phyloP scores from a whole-genome alignment of 352 stramenopile genomes.

The Phytophthora podocarpi region DNA sequence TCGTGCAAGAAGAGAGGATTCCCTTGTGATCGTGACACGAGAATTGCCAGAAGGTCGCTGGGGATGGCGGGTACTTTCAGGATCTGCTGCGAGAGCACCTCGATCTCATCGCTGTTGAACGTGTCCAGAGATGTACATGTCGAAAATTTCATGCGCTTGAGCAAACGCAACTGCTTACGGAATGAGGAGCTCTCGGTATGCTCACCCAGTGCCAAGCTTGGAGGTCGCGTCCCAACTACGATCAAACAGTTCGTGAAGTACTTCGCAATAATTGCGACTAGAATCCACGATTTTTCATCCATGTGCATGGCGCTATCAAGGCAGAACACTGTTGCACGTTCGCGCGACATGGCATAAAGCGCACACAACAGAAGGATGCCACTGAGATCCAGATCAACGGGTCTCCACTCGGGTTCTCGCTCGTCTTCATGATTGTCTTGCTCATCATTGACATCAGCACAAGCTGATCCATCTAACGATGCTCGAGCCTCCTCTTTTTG shows the following conservation, averaged over 20 bases:
- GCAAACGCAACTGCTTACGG: conserved; percentile 70
- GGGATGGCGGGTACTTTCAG: conserved; percentile 67
- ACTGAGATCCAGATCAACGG: conserved; percentile 67
- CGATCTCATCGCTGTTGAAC: conserved; percentile 58
- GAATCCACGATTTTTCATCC: conserved; percentile 85
- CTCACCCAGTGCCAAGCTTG: conserved; percentile 65
- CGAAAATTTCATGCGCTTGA: conserved; percentile 70
- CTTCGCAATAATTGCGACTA: conserved; percentile 82
- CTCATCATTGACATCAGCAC: conserved; percentile 5
- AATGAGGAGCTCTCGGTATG: conserved; percentile 81
- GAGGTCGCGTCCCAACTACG: conserved; percentile 71
- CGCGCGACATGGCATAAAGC: conserved; percentile 77
- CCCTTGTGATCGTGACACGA: conserved; percentile 78
- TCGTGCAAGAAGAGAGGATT: conserved; percentile 87
- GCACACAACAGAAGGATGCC: conserved; percentile 81
- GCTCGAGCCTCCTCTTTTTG: conserved; percentile 34
- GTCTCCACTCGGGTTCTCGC: conserved; percentile 62
- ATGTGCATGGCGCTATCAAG: conserved; percentile 90
- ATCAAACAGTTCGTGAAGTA: conserved; percentile 89
- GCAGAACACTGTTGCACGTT: conserved; percentile 72
- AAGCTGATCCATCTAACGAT: conserved; percentile 11
- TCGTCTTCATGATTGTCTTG: conserved; percentile 32
- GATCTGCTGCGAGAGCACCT: conserved; percentile 67
- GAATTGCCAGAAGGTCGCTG: conserved; percentile 59
- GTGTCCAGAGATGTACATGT: conserved; percentile 56